Conservation (phyloP, 1,284 basidiomycete species). For the Tetrapyrgos nigripes region DNA sequence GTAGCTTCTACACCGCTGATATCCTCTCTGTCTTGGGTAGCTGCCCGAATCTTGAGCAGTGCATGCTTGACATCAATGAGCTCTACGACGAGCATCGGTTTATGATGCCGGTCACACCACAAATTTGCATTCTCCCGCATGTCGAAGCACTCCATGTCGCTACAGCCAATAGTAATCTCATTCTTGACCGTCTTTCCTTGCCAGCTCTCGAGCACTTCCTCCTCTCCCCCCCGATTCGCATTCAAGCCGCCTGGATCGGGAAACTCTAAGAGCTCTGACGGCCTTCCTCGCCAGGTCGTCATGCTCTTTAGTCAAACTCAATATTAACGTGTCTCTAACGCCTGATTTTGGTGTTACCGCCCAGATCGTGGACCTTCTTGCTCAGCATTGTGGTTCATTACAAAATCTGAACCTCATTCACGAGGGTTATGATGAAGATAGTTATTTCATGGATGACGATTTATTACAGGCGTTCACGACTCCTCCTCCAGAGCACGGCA, state of each 20-base stretch:
- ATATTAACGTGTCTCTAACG: not conserved
- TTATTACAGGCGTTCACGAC: not conserved
- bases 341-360: not conserved
- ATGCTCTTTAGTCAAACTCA: not conserved
- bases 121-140: not conserved
- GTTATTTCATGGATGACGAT: constrained; percentile 4
- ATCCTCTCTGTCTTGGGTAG: not conserved
- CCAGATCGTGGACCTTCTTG: not conserved
- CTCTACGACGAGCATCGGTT: too few relatives aligned
- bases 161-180: not conserved
- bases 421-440: not conserved
- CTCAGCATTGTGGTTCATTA: not conserved
- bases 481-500: not conserved
- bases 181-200: constrained; percentile 1
- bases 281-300: constrained; percentile 1
- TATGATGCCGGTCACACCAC: not conserved
- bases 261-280: not conserved
- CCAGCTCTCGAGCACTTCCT: not conserved
- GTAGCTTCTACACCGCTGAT: too few relatives aligned
- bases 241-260: not conserved
- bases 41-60: not conserved
- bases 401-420: not conserved
- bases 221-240: constrained; percentile 1
- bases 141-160: not conserved
- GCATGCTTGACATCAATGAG: not conserved